phyloP scores from a whole-genome alignment of 2,329 filamentous ascomycete species.

The Lasiodiplodia hormozganensis region DNA sequence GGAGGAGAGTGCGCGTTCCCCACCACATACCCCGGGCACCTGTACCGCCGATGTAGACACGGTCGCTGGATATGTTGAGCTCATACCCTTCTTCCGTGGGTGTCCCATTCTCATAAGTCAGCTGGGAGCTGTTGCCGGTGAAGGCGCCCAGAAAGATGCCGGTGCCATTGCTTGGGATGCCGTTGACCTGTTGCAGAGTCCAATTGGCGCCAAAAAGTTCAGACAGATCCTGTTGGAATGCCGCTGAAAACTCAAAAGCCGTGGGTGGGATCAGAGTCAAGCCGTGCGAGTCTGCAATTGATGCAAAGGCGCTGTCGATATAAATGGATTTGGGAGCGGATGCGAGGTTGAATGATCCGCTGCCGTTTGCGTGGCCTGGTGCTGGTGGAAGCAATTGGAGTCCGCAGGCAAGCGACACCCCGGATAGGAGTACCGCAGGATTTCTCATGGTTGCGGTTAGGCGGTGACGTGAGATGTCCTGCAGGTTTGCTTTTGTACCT shows the following conservation, averaged over 20 bases:
- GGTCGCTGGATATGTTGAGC: slow-evolving; percentile 46
- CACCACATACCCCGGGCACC: slow-evolving; percentile 56
- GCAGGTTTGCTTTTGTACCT: slow-evolving; percentile 14
- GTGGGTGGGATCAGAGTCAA: slow-evolving; percentile 61
- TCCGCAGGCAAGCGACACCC: slow-evolving; percentile 35
- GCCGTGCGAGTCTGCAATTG: slow-evolving; percentile 51
- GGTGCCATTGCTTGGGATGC: slow-evolving; percentile 40
- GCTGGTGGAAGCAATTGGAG: slow-evolving; percentile 51
- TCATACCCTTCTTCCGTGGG: slow-evolving; percentile 60
- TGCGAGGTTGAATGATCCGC: slow-evolving; percentile 36
- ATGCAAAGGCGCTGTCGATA: slow-evolving; percentile 50
- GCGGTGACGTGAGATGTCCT: background rate
- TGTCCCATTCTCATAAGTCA: slow-evolving; percentile 57
- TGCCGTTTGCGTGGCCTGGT: slow-evolving; percentile 29
- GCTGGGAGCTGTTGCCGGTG: slow-evolving; percentile 35
- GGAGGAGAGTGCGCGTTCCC: slow-evolving; percentile 56
- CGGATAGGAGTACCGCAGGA: background rate
- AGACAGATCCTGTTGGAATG: slow-evolving; percentile 55
- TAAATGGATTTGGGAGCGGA: slow-evolving; percentile 47
- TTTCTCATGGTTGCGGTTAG: background rate
- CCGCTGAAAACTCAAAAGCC: slow-evolving; percentile 56
- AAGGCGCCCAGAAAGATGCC: slow-evolving; percentile 55
- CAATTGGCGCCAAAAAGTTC: slow-evolving; percentile 51
- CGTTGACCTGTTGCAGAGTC: slow-evolving; percentile 49
- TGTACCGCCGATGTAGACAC: slow-evolving; percentile 49